Base-by-base conservation (phyloP, 495 filamentous ascomycete species). In the Talaromyces proteolyticus region DNA sequence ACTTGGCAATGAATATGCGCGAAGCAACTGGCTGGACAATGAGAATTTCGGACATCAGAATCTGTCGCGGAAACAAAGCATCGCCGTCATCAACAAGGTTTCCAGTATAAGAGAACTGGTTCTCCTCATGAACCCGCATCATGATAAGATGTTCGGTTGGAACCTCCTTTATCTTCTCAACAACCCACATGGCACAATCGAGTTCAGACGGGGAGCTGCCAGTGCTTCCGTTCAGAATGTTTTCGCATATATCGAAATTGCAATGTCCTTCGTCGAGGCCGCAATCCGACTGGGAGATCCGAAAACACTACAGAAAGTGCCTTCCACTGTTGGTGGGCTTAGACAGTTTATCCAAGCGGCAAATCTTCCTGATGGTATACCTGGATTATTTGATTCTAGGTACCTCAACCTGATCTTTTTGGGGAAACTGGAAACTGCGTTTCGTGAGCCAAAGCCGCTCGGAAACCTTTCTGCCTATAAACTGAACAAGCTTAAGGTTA, bases 111-210 rank as follows among this genome's bases (percentile, higher is more conserved):
- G 26, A 19, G 42, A 46, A 20, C 8, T 52, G 20, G 29, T 38
- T 19, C 6, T 19, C 20, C 20, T 52, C 36, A 85, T 85, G 79
- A 81, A 77, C 61, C 65, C 61, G 45, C 79, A 80, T 56, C 80
- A 82, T 25, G 68, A 69, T 34, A 76, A 86, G 64, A 82, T 85
- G 58, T 87, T 86, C 53, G 80, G 80, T 53, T 85, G 81, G 81
- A 73, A 80, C 44, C 74, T 81, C 25, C 84, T 78, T 52, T 60
- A 77, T 20, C 60, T 85, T 22, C 76, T 78, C 26, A 78, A 70
- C 47, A 79, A 77, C 25, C n/a, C n/a, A n/a, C n/a, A n/a, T n/a
- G 74, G 78, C 57, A 60, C 70, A 49, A 42, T 10, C 26, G 34
- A 37, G 11, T 49, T 38, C 34, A 21, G 42, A 5, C 11, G 43